These are phyloP conservation scores for Hygrophila difformis DNA, from an alignment of 257 asterid genomes.

Conservation along the genomic window DNA sequence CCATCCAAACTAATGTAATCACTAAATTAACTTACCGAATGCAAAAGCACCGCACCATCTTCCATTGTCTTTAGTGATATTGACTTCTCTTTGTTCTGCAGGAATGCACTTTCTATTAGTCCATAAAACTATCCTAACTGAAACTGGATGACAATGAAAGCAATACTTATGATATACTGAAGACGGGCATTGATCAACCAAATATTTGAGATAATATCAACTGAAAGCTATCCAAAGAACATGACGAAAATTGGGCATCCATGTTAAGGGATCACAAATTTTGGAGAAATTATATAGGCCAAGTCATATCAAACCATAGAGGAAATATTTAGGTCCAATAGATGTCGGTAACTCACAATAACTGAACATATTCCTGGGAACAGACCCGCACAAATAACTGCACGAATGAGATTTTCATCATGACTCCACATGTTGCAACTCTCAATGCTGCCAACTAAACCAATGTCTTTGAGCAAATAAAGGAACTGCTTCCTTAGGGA, in stretches of 20 bases:
- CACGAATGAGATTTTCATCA: conserved; percentile 71
- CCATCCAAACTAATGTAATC: conserved; percentile 6
- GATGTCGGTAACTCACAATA: conserved; percentile 47
- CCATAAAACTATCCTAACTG: conserved; percentile 5
- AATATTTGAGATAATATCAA: neutral
- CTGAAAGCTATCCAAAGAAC: conserved; percentile 6
- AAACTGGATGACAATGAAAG: neutral
- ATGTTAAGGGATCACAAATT: neutral
- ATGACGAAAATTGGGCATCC: conserved; percentile 7
- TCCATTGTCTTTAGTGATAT: conserved; percentile 81
- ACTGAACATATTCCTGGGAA: conserved; percentile 95
- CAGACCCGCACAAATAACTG: conserved; percentile 78
- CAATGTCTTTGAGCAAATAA: conserved; percentile 65
- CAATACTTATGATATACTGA: no score
- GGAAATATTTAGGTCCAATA: conserved; percentile 2
- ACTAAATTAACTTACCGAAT: conserved; percentile 50
- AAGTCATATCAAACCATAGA: neutral
- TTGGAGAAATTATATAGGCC: neutral
- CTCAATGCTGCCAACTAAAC: conserved; percentile 51
- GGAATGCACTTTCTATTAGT: conserved; percentile 21
- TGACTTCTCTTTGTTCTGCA: conserved; percentile 93
- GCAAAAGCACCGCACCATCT: conserved; percentile 83
- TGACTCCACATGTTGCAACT: conserved; percentile 68
- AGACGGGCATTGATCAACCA: neutral
- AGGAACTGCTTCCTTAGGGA: conserved; percentile 77